Evolutionary conservation across 441 rosid genomes (phyloP).

Genomic region (Populus hybrid): DNA sequence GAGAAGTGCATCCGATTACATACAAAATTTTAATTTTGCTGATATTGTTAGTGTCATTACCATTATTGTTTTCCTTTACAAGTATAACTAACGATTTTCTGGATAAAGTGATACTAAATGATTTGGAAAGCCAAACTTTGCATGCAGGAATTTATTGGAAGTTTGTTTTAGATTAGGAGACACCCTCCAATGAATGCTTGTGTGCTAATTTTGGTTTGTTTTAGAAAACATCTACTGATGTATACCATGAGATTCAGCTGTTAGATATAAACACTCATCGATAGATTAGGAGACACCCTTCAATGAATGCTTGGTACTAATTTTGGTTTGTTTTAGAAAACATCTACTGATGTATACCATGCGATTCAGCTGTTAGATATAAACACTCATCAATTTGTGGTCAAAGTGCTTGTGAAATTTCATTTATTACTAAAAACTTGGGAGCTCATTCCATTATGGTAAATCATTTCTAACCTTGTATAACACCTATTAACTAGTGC

Average conservation of each 20-base stretch:
- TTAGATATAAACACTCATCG: background rate
- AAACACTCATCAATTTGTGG: background rate
- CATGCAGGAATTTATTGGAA: background rate
- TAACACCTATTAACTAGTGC: background rate
- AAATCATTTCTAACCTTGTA: background rate
- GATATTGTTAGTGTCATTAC: background rate
- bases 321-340: slow-evolving; percentile 8
- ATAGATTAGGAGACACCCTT: background rate
- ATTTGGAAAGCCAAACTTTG: background rate
- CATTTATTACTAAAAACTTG: background rate
- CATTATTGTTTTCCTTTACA: background rate
- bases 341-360: background rate
- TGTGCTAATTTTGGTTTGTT: background rate
- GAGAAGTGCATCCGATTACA: background rate
- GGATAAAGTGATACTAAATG: background rate
- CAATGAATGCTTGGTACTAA: no score
- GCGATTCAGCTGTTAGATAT: background rate
- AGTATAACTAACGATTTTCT: background rate
- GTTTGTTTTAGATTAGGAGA: background rate
- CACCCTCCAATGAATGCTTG: background rate
- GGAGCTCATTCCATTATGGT: background rate
- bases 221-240: background rate
- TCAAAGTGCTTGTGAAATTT: background rate
- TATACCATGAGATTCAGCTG: background rate
- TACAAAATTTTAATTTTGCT: background rate